Evolutionary conservation across 2,329 filamentous ascomycete genomes (phyloP).

Genomic region (Diaporthe sp.): DNA sequence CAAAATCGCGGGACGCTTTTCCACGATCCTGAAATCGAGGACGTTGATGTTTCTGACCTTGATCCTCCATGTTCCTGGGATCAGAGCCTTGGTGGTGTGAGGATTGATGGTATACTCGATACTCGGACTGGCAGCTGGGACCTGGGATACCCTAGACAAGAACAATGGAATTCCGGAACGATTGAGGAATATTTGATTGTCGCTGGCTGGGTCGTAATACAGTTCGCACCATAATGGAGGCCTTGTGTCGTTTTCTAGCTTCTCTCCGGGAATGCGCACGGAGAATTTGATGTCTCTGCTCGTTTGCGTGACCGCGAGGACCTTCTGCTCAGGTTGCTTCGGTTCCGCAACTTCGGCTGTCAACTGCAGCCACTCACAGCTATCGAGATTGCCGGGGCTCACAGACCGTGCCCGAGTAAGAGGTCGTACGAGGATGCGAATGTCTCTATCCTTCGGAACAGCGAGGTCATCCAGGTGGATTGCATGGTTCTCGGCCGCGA

Average conservation of each 20-base stretch:
- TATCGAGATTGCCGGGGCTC: conserved; percentile 67
- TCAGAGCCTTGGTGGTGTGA: conserved; percentile 60
- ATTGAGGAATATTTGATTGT: conserved; percentile 70
- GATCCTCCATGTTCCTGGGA: conserved; percentile 71
- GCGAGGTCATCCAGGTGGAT: conserved; percentile 68
- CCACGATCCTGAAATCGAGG: conserved; percentile 70
- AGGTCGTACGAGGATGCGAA: conserved; percentile 70
- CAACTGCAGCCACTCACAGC: conserved; percentile 69
- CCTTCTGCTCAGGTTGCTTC: conserved; percentile 67
- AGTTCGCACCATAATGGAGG: conserved; percentile 72
- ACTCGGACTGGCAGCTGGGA: conserved; percentile 53
- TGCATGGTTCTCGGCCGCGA: conserved; percentile 55
- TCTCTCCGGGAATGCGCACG: conserved; percentile 67
- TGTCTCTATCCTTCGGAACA: conserved; percentile 62
- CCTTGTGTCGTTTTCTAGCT: conserved; percentile 56
- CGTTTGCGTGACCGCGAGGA: conserved; percentile 73
- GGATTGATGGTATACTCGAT: conserved; percentile 56
- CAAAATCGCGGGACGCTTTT: conserved; percentile 63
- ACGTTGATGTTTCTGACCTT: conserved; percentile 63
- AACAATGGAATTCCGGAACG: conserved; percentile 68
- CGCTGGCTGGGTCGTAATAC: conserved; percentile 72
- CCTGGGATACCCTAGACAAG: conserved; percentile 61
- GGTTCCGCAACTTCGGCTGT: conserved; percentile 67
- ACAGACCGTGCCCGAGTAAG: conserved; percentile 68
- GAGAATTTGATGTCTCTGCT: conserved; percentile 72